These are phyloP conservation scores for Hylodesmum podocarpum DNA, from an alignment of 306 rosid genomes.

Conservation along the genomic window DNA sequence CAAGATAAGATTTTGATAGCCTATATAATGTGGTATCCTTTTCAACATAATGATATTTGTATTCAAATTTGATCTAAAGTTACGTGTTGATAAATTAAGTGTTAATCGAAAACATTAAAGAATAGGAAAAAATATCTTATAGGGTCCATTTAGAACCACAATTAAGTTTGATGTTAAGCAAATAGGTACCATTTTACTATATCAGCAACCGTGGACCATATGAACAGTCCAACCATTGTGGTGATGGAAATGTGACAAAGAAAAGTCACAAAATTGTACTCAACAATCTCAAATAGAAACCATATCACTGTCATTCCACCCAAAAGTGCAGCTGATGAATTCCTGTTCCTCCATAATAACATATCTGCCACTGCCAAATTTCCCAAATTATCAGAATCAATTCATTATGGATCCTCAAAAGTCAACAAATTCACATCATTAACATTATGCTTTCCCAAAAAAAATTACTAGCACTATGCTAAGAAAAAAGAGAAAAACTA, in stretches of 20 bases:
- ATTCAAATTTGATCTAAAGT: too few relatives aligned
- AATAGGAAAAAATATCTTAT: background rate
- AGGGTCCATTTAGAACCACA: background rate
- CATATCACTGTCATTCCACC: constrained; percentile 63
- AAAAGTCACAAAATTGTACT: constrained; percentile 69
- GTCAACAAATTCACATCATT: background rate
- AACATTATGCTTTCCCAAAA: too few relatives aligned
- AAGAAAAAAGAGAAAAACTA: background rate
- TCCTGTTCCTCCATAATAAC: constrained; percentile 62
- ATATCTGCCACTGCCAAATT: constrained; percentile 64
- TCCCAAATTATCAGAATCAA: constrained; percentile 13
- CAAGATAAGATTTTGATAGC: too few relatives aligned
- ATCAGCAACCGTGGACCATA: constrained; percentile 57
- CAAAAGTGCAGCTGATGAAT: constrained; percentile 53
- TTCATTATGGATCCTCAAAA: background rate
- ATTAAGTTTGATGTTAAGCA: background rate
- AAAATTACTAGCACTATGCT: background rate
- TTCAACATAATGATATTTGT: too few relatives aligned
- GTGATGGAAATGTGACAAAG: constrained; percentile 71
- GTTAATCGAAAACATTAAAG: background rate
- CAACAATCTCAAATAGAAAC: constrained; percentile 74
- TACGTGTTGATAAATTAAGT: too few relatives aligned
- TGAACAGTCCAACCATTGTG: constrained; percentile 61
- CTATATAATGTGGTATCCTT: too few relatives aligned
- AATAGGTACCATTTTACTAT: constrained; percentile 54